Evolutionary conservation across 805 yeast species (phyloP).

Genomic region (Nakazawaea populi): DNA sequence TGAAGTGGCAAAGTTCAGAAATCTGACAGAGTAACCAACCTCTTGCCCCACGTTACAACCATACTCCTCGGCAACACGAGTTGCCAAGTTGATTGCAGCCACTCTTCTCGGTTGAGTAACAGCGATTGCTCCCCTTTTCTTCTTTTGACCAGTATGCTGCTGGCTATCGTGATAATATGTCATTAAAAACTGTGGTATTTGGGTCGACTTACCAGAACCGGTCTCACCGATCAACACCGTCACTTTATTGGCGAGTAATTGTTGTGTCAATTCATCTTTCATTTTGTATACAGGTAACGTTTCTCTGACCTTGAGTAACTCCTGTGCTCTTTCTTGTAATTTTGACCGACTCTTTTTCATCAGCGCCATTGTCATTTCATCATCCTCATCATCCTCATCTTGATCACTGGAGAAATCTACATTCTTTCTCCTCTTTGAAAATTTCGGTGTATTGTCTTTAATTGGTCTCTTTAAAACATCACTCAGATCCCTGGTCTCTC

Average conservation of each 20-base stretch:
- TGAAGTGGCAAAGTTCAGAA: constrained; percentile 58
- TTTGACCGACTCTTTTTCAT: constrained; percentile 15
- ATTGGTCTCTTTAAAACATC: not conserved
- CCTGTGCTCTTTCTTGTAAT: constrained; percentile 33
- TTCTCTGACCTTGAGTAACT: constrained; percentile 46
- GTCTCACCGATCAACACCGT: constrained; percentile 91
- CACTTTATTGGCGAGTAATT: constrained; percentile 53
- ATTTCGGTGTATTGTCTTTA: too few species aligned
- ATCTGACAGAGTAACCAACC: constrained; percentile 92
- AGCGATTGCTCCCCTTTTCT: constrained; percentile 44
- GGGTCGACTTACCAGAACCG: constrained; percentile 97
- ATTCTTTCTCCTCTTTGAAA: constrained; percentile 13
- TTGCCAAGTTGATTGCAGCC: constrained; percentile 91
- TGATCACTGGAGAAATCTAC: constrained; percentile 32
- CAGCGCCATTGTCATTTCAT: constrained; percentile 13
- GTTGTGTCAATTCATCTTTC: constrained; percentile 52
- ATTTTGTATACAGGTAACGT: constrained; percentile 74
- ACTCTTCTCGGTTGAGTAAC: constrained; percentile 98
- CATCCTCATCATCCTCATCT: constrained; percentile 13
- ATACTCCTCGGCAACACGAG: constrained; percentile 85
- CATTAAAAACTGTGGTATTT: constrained; percentile 87
- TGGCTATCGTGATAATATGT: constrained; percentile 31
- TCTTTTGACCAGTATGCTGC: too few species aligned
- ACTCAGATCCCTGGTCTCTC: not conserved
- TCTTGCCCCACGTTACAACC: constrained; percentile 72